Percentiles rank a stretch among this genome's conserved stretches.
Evolutionary conservation across 2,329 filamentous ascomycete genomes (phyloP).

Genomic region (Sporothrix humicola): DNA sequence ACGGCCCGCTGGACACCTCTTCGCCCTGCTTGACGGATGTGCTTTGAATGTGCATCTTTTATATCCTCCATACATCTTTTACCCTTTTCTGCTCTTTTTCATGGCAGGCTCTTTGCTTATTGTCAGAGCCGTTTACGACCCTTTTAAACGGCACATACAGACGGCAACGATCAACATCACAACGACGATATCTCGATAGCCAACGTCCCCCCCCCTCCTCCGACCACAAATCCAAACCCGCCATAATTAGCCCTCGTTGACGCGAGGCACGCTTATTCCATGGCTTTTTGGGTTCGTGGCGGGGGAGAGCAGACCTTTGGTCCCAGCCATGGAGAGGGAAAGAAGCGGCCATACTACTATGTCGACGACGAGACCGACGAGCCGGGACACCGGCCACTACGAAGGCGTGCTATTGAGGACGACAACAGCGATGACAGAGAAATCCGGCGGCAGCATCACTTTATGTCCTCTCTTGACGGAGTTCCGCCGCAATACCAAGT

Average conservation of each 20-base stretch:
- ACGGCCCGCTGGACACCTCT: not conserved
- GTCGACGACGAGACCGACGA: slow-evolving; percentile 15
- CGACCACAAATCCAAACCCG: slow-evolving; percentile 22
- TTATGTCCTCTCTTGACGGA: not conserved
- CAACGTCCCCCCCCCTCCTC: slow-evolving; percentile 19
- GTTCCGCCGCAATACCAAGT: not conserved
- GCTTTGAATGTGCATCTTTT: slow-evolving; percentile 14
- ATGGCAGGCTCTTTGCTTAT: not conserved
- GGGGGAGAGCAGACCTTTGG: slow-evolving; percentile 26
- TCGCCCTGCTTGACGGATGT: not conserved
- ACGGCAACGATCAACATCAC: not conserved
- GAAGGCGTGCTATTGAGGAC: not conserved
- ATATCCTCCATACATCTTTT: slow-evolving; percentile 7
- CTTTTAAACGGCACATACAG: not conserved
- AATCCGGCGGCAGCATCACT: not conserved
- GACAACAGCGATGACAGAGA: not conserved
- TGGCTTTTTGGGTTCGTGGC: slow-evolving; percentile 34
- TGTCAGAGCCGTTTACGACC: not conserved
- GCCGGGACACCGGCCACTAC: not conserved
- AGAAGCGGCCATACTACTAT: slow-evolving; percentile 26
- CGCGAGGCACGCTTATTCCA: slow-evolving; percentile 13
- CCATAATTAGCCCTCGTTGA: slow-evolving; percentile 12
- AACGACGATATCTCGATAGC: not conserved
- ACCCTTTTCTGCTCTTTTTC: not conserved
- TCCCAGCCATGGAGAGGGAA: not conserved